Evolutionary conservation across 2,329 filamentous ascomycete genomes (phyloP), one percentile per base, ranked within the genome.

Genomic region (Aspergillus amoenus): DNA sequence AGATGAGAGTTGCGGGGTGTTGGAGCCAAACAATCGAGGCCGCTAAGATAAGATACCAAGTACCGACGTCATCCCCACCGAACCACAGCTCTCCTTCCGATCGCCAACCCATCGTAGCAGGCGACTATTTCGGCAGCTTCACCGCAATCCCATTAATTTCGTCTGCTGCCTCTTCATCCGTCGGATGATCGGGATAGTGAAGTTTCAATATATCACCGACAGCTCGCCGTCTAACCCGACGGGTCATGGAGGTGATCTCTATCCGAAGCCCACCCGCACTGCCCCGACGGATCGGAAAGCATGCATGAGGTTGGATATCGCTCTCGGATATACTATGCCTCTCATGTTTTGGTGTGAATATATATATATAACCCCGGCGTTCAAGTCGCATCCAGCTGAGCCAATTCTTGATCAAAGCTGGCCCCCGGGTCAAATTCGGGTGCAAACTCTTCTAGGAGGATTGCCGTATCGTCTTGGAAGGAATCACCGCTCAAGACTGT

Each of bases 381-480:
- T 66, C 55, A 63, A 18, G 53, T 57, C n/a, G 55, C 49, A 49
- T 61, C 56, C 43, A 65, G 49, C 42, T 55, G 57, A 40, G 59
- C 55, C 52, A 66, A 46, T 42, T 62, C 65, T 40, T 58, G 54
- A 34, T 66, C 60, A 13, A 65, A 62, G 17, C 64, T 57, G 13
- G 66, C 57, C n/a, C 66, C 58, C 21, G 55, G 55, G 11, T 62
- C 64, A 4, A 68, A 56, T 15, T 66, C 61, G 21, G 62, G 52
- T 4, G 52, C 61, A 32, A 67, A 66, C 8, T 64, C 59, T 46
- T 71, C 64, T 21, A 71, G 55, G 4, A 69, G 64, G 17, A 67
- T 59, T 2, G 72, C 70, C 6, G 72, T 74, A 13, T 74, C 72
- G 12, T 75, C 71, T 40, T 65, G 64, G 45, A 75, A 75, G 5